Evolutionary conservation across 495 filamentous ascomycete species (phyloP).

Genomic region (Acidomyces sp.): DNA sequence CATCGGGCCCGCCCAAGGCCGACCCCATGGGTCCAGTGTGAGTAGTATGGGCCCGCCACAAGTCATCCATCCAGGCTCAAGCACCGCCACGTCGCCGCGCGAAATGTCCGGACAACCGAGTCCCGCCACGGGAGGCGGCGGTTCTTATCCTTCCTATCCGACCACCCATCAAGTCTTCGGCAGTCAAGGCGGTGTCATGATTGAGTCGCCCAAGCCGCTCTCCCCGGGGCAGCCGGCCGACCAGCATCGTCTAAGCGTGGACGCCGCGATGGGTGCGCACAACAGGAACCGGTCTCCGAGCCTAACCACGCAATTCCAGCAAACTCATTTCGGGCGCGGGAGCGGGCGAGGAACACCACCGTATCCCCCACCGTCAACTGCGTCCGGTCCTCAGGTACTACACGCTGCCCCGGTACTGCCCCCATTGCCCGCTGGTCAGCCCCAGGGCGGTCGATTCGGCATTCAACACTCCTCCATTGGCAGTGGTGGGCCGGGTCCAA

Average conservation of each 20-base stretch:
- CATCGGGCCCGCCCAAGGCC: slow-evolving; percentile 29
- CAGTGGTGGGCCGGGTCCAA: slow-evolving; percentile 23
- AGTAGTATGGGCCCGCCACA: slow-evolving; percentile 23
- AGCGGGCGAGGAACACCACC: slow-evolving; percentile 31
- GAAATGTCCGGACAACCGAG: slow-evolving; percentile 19
- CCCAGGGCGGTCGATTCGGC: slow-evolving; percentile 15
- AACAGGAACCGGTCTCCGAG: slow-evolving; percentile 57
- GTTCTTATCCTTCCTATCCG: slow-evolving; percentile 1
- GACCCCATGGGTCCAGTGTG: slow-evolving; percentile 18
- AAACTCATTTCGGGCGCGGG: slow-evolving; percentile 49
- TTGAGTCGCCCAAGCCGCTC: slow-evolving; percentile 75
- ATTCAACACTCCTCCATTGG: slow-evolving; percentile 4
- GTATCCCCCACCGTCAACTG: slow-evolving; percentile 22
- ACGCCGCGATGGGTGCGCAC: slow-evolving; percentile 29
- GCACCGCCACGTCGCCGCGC: slow-evolving; percentile 17
- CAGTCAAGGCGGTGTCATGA: slow-evolving; percentile 52
- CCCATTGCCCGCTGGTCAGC: slow-evolving; percentile 21
- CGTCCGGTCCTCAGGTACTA: slow-evolving; percentile 36
- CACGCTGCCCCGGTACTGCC: slow-evolving; percentile 39
- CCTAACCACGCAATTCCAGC: slow-evolving; percentile 53
- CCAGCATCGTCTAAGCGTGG: slow-evolving; percentile 44
- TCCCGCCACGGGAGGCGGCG: slow-evolving; percentile 12
- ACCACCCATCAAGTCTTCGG: slow-evolving; percentile 7
- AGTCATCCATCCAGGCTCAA: slow-evolving; percentile 16
- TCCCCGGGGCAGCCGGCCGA: slow-evolving; percentile 58